Conservation (phyloP, 2,329 filamentous ascomycete genomes). For the Alternaria sp. region DNA sequence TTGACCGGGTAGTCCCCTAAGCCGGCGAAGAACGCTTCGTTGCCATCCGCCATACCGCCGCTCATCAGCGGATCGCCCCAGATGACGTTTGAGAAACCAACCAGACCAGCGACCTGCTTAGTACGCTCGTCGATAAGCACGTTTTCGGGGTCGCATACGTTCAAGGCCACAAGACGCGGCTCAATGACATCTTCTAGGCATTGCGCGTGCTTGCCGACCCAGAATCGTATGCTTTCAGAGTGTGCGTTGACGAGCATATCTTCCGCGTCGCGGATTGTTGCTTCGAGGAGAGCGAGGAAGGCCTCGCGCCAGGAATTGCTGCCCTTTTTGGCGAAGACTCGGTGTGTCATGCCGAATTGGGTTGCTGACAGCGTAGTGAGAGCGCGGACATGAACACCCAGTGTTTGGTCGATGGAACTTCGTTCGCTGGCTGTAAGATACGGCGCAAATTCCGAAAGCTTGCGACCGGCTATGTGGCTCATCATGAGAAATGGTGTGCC, state of each 20-base stretch:
- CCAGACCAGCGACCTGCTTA: constrained; percentile 59
- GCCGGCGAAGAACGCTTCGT: constrained; percentile 54
- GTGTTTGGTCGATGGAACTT: constrained; percentile 50
- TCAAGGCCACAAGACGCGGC: constrained; percentile 61
- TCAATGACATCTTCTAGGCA: constrained; percentile 60
- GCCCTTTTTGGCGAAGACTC: constrained; percentile 57
- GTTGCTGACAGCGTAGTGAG: constrained; percentile 57
- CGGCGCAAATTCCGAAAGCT: constrained; percentile 41
- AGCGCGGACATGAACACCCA: constrained; percentile 52
- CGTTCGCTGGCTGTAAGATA: constrained; percentile 48
- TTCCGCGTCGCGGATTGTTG: constrained; percentile 64
- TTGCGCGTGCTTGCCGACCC: constrained; percentile 55
- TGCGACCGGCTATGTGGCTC: constrained; percentile 44
- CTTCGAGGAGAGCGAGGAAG: constrained; percentile 62
- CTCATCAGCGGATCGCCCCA: constrained; percentile 66
- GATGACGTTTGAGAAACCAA: constrained; percentile 62
- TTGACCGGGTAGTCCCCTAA: constrained; percentile 50
- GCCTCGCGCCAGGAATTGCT: constrained; percentile 62
- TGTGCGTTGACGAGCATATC: constrained; percentile 66
- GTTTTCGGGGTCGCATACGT: constrained; percentile 59
- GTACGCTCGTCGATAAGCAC: constrained; percentile 61
- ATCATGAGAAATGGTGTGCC: constrained; percentile 47
- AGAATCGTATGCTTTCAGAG: constrained; percentile 62
- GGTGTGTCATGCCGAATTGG: constrained; percentile 60
- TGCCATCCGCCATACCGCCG: constrained; percentile 53